Base-by-base conservation (phyloP, 106 monocot genomes). In the Narthecium ossifragum region DNA sequence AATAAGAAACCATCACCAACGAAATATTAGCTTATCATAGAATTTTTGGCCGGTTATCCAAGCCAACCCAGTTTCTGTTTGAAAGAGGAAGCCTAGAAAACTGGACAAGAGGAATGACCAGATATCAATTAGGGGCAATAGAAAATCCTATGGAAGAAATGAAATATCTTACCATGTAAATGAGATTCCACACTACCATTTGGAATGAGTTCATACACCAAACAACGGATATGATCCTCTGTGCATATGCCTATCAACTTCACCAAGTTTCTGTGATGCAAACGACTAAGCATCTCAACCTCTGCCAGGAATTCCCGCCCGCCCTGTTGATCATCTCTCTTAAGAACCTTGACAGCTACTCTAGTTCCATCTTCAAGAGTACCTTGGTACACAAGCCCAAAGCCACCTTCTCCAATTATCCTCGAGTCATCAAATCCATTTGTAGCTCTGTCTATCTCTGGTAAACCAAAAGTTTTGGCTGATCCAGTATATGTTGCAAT, bases 141-240 rank as follows among this genome's bases (percentile, higher is more conserved):
- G n/a, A n/a, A n/a, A n/a, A n/a, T n/a, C n/a, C n/a, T n/a, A n/a
- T n/a, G n/a, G n/a, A n/a, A n/a, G n/a, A n/a, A n/a, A n/a, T n/a
- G 10, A 36, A 33, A 26, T 30, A 57, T 46, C 73, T 63, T 72
- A 89, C 93, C 93, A 83, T 94, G 93, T 29, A 94, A 77, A 77
- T 94, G 93, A 28, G 93, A 94, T 54, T 94, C 93, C 61, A 94
- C 85, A 50, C 93, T 94, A 12, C 93, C 93, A 65, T 94, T 94
- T 20, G 89, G 80, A 62, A 94, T 73, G 26, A 94, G 85, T 64
- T 94, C 93, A 63, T 94, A 94, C 26, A 89, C 69, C 12, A 94
- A 77, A 67, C 89, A 89, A 7, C 93, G 75, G 13, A 57, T 43
- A 51, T 68, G 59, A 51, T 89, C 93, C 55, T 86, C 89, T 0